These are phyloP conservation scores for Stevia rebaudiana DNA, from an alignment of 140 eudicot species.

Conservation along the genomic window DNA sequence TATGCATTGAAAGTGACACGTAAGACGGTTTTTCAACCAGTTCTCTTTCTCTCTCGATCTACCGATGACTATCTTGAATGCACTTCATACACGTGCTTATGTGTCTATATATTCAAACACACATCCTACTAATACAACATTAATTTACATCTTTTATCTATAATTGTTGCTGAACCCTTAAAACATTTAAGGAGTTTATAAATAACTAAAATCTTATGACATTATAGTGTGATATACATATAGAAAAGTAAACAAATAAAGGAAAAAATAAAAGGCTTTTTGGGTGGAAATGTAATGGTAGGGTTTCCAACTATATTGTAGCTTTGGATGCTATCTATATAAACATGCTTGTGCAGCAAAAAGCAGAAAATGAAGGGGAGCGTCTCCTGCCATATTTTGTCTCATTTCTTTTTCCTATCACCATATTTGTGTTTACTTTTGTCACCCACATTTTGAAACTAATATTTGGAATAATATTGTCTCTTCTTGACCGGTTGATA, in stretches of 20 bases:
- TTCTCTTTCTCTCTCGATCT: too few species aligned
- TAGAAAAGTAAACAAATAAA: not conserved
- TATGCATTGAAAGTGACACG: too few species aligned
- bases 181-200: too few species aligned
- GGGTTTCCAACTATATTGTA: constrained; percentile 43
- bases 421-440: constrained; percentile 21
- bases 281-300: constrained; percentile 36
- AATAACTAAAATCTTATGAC: not conserved
- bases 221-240: not conserved
- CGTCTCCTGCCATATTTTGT: constrained; percentile 37
- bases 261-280: constrained; percentile 19
- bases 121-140: too few species aligned
- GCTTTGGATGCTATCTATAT: constrained; percentile 41
- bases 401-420: constrained; percentile 28
- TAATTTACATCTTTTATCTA: too few species aligned
- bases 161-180: too few species aligned
- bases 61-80: too few species aligned
- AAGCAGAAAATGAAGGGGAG: constrained; percentile 44
- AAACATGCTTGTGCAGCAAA: constrained; percentile 29
- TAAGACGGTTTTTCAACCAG: too few species aligned
- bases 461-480: not conserved
- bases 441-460: constrained; percentile 9
- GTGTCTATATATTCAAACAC: too few species aligned
- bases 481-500: not conserved
- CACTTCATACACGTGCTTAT: too few species aligned